Evolutionary conservation across 2,329 filamentous ascomycete species (phyloP).

Genomic region (Trichophyton schoenleinii): DNA sequence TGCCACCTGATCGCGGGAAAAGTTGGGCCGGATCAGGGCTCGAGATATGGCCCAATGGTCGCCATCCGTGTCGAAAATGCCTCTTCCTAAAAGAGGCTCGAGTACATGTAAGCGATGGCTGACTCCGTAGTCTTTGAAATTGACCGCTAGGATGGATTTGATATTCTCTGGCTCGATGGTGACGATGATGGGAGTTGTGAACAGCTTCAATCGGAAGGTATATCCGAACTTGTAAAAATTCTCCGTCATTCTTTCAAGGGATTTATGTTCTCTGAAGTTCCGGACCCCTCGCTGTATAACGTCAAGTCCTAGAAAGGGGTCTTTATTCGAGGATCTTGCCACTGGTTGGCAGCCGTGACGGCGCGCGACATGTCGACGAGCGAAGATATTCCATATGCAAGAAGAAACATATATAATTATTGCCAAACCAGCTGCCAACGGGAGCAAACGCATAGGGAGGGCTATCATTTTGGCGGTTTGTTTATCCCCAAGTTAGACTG

Average conservation of each 20-base stretch:
- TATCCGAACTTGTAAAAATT: conserved; percentile 6
- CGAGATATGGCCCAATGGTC: not conserved
- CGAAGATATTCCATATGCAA: conserved; percentile 10
- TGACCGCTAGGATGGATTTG: conserved; percentile 41
- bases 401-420: not conserved
- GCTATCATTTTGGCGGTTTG: not conserved
- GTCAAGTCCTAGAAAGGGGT: conserved; percentile 43
- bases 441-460: not conserved
- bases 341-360: conserved; percentile 34
- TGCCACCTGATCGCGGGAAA: not conserved
- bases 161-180: conserved; percentile 34
- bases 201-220: conserved; percentile 4
- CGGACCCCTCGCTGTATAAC: conserved; percentile 23
- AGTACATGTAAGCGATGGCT: conserved; percentile 20
- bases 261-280: not conserved
- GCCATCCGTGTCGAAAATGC: not conserved
- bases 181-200: conserved; percentile 10
- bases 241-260: conserved; percentile 3
- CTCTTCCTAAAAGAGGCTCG: not conserved
- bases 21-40: not conserved
- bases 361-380: conserved; percentile 14
- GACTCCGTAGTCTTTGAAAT: conserved; percentile 40
- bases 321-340: conserved; percentile 37
- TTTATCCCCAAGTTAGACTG: not conserved
- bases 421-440: not conserved